Percentiles rank a stretch among this genome's conserved stretches.
Conservation (phyloP, 164 flowering plant species). For the Santalum album region DNA sequence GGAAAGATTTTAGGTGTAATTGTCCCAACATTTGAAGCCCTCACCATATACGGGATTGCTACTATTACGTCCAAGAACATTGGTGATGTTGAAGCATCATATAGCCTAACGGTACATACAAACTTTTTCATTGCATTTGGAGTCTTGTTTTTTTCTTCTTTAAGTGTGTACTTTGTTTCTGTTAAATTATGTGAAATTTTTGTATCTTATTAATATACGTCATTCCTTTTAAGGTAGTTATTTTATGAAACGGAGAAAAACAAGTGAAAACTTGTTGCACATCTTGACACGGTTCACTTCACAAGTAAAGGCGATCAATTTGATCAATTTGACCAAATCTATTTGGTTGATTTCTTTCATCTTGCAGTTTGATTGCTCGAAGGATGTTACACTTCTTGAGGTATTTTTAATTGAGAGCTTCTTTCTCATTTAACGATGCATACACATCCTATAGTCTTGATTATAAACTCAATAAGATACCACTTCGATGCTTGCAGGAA, state of each 20-base stretch:
- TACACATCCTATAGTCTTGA: neutral
- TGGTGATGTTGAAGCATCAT: constrained; percentile 92
- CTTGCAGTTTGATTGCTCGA: constrained; percentile 72
- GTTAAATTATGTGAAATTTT: too few species aligned
- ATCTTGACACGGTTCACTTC: too few species aligned
- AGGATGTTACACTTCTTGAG: constrained; percentile 61
- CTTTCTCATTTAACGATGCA: neutral
- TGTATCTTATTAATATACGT: too few species aligned
- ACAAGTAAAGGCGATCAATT: too few species aligned
- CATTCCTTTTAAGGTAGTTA: too few species aligned
- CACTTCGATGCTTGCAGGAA: constrained; percentile 43
- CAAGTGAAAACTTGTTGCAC: too few species aligned
- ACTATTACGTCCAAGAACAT: constrained; percentile 58
- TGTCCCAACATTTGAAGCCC: constrained; percentile 88
- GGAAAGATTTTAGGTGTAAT: constrained; percentile 74
- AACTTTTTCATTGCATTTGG: too few species aligned
- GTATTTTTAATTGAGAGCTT: constrained; percentile 19
- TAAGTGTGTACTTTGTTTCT: too few species aligned
- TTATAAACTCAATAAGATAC: constrained; percentile 1
- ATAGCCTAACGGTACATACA: constrained; percentile 94
- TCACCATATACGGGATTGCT: constrained; percentile 80
- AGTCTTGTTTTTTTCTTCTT: too few species aligned
- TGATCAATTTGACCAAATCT: too few species aligned
- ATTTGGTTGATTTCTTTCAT: constrained; percentile 4
- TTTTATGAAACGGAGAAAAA: too few species aligned